Base-by-base conservation (phyloP, 495 filamentous ascomycete genomes). In the Xylaria telfairii region DNA sequence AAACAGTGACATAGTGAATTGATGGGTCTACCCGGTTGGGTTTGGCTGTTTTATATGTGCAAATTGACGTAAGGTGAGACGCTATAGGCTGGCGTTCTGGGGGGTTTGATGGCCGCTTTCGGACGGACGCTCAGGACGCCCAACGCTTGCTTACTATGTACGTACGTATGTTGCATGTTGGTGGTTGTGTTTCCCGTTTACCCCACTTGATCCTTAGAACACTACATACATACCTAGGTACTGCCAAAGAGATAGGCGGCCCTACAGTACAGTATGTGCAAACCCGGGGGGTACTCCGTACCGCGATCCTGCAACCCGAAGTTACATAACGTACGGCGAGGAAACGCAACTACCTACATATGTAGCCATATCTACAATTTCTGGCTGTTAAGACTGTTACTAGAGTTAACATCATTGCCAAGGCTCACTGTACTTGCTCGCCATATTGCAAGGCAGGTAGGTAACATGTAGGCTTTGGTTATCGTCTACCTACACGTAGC, bases 1-100 rank as follows among this genome's bases (percentile, higher is more conserved):
- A 37, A 51, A 57, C n/a, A 59, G 28, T 56, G 61, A 65, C 68
- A 70, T 70, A 26, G 61, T 51, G 19, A 42, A 28, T 30, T 37
- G 34, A 54, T 17, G 51, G 26, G 28, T 15, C 51, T 54, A 10
- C n/a, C n/a, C n/a, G 10, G 51, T 17, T 54, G 24, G 21, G 13
- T 12, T 15, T 54, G 51, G 51, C 46, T 46, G 28, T 34, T n/a
- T 53, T 54, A 66, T 37, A 66, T 19, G 62, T 21, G 26, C 51
- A 13, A 57, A 30, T 57, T 67, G 49, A 67, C 65, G 63, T 66
- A 67, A 30, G 47, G 28, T 30, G 2, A 30, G 32, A 34, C 15
- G 2, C 15, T 42, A 28, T 64, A 26, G 21, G 28, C 41, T 30
- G 34, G 2, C 15, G 8, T 34, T 26, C 51, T 37, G 42, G 41